phyloP scores from a whole-genome alignment of 2,329 filamentous ascomycete species.

The Exutisphaerella laricina region DNA sequence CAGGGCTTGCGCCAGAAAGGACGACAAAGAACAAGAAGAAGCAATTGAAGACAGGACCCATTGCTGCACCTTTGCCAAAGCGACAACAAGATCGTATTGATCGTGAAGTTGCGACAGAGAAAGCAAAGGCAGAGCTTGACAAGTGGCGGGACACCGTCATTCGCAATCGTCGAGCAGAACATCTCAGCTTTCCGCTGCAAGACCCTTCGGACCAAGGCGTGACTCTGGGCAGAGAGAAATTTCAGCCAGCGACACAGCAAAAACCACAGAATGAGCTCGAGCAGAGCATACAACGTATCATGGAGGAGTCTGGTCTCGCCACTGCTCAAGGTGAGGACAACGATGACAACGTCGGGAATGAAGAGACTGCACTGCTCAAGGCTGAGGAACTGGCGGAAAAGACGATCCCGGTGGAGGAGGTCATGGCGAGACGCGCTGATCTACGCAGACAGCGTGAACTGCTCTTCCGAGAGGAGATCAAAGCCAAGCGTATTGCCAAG shows the following conservation, averaged over 20 bases:
- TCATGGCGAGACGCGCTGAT: conserved; percentile 65
- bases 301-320: conserved; percentile 77
- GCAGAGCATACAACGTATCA: conserved; percentile 76
- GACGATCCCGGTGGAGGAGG: conserved; percentile 65
- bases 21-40: conserved; percentile 45
- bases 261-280: conserved; percentile 76
- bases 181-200: conserved; percentile 78
- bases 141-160: conserved; percentile 96
- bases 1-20: conserved; percentile 65
- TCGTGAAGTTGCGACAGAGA: conserved; percentile 75
- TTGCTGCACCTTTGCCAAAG: conserved; percentile 76
- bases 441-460: conserved; percentile 76
- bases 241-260: conserved; percentile 53
- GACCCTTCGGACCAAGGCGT: conserved; percentile 60
- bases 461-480: conserved; percentile 80
- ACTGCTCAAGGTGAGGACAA: conserved; percentile 42
- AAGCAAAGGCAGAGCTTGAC: conserved; percentile 84
- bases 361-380: conserved; percentile 61
- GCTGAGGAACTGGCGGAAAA: conserved; percentile 66
- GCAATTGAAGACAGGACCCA: conserved; percentile 31
- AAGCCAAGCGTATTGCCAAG: conserved; percentile 91
- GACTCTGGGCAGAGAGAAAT: conserved; percentile 55
- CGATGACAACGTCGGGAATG: conserved; percentile 50
- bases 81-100: conserved; percentile 82
- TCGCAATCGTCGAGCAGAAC: conserved; percentile 83